These are phyloP conservation scores for Intubia oerlemansii DNA, from an alignment of 2,329 filamentous ascomycete genomes.

Conservation along the genomic window DNA sequence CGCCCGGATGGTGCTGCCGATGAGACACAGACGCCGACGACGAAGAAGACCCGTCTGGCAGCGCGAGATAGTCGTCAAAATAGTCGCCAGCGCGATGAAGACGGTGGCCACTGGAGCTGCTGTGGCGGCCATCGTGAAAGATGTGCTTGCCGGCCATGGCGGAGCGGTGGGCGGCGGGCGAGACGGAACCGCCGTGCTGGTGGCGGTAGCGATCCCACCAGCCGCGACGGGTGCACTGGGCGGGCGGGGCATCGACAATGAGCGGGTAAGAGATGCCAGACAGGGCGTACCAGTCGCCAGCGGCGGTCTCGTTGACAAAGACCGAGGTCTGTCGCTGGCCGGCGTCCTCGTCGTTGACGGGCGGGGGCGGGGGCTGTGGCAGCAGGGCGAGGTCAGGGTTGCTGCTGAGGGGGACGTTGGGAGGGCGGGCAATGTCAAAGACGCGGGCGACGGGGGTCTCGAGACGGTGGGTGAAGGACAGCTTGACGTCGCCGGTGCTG, in stretches of 20 bases:
- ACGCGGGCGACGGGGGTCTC: slow-evolving; percentile 65
- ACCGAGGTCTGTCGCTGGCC: slow-evolving; percentile 41
- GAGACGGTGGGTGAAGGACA: slow-evolving; percentile 47
- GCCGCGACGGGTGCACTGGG: slow-evolving; percentile 7
- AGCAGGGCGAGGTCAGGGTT: slow-evolving; percentile 66
- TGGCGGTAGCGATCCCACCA: slow-evolving; percentile 8
- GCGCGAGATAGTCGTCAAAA: no score
- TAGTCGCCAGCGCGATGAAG: no score
- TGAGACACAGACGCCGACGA: no score
- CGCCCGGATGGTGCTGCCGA: no score
- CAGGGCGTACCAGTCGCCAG: slow-evolving; percentile 86
- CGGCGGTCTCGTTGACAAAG: slow-evolving; percentile 69
- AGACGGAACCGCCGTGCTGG: no score
- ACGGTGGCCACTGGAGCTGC: background rate
- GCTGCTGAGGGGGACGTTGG: slow-evolving; percentile 35
- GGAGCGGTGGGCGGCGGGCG: slow-evolving; percentile 28
- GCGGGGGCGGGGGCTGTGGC: slow-evolving; percentile 57
- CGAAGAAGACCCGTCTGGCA: no score
- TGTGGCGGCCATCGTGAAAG: slow-evolving; percentile 13
- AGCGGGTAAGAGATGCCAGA: slow-evolving; percentile 73
- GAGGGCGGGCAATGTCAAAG: slow-evolving; percentile 67
- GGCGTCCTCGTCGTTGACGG: slow-evolving; percentile 24
- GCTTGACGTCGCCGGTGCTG: slow-evolving; percentile 16
- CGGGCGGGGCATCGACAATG: slow-evolving; percentile 25
- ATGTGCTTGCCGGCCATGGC: slow-evolving; percentile 53